Conservation (phyloP, 108 stramenopile genomes). For the Discostella stelligeroides region DNA sequence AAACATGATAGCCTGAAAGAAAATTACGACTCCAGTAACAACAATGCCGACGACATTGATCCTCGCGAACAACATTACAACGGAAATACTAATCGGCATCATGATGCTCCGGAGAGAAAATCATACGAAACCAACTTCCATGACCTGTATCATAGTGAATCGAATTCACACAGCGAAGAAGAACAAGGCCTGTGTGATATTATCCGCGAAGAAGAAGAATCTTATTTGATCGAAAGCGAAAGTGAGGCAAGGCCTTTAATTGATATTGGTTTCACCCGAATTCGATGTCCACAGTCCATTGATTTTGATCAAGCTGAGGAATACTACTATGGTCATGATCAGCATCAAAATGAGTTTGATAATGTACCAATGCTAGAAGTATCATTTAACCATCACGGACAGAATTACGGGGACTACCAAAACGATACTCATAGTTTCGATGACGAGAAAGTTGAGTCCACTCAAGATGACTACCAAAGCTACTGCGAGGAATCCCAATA, state of each 20-base stretch:
- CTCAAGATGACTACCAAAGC: background rate
- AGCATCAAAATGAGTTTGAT: background rate
- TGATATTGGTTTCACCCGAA: background rate
- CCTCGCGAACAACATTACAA: background rate
- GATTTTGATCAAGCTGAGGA: background rate
- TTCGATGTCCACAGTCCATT: background rate
- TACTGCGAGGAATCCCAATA: too few relatives aligned
- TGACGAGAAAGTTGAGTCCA: background rate
- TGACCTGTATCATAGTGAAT: background rate
- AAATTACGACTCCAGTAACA: background rate
- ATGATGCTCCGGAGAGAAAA: background rate
- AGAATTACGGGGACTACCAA: background rate
- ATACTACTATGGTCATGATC: background rate
- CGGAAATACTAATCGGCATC: background rate
- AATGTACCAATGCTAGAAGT: slow-evolving; percentile 2
- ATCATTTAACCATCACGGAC: background rate
- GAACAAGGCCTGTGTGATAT: background rate
- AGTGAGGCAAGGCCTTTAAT: too few relatives aligned
- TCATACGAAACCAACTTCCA: background rate
- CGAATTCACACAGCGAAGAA: background rate
- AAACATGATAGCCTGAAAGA: background rate
- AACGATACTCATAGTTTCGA: background rate
- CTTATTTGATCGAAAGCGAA: background rate
- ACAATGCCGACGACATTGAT: background rate
- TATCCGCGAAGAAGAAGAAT: background rate